These are phyloP conservation scores for Fusarium sp. DNA, from an alignment of 2,329 filamentous ascomycete genomes.

Conservation along the genomic window DNA sequence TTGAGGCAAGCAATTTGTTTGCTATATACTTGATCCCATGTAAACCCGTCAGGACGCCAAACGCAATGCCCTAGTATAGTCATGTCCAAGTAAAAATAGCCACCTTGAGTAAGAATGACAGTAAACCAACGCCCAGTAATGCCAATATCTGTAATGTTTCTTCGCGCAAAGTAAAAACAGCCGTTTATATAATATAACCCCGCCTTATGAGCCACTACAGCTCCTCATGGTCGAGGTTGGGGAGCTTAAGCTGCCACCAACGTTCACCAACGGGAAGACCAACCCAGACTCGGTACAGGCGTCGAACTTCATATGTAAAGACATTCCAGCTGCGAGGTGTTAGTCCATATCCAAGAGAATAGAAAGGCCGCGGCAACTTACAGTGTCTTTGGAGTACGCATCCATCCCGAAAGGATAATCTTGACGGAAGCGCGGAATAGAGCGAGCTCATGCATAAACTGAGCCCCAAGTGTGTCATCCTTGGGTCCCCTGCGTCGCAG, in stretches of 20 bases:
- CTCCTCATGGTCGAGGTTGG: slow-evolving; percentile 59
- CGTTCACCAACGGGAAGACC: slow-evolving; percentile 63
- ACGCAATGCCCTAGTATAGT: slow-evolving; percentile 14
- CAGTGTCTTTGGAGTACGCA: slow-evolving; percentile 73
- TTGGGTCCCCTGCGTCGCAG: slow-evolving; percentile 49
- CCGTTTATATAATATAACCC: slow-evolving; percentile 1
- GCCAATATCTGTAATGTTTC: slow-evolving; percentile 15
- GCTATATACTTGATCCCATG: background rate
- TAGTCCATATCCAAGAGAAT: slow-evolving; percentile 1
- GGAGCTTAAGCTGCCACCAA: slow-evolving; percentile 59
- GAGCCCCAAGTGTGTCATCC: slow-evolving; percentile 59
- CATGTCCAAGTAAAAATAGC: background rate
- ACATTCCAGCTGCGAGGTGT: slow-evolving; percentile 55
- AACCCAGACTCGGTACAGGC: slow-evolving; percentile 63
- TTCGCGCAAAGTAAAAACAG: slow-evolving; percentile 6
- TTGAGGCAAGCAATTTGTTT: slow-evolving; percentile 6
- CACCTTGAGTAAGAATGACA: background rate
- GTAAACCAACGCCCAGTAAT: slow-evolving; percentile 19
- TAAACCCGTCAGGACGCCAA: slow-evolving; percentile 15
- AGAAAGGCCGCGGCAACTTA: slow-evolving; percentile 61
- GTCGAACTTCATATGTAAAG: slow-evolving; percentile 56
- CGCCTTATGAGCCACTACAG: slow-evolving; percentile 49
- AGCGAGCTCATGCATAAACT: slow-evolving; percentile 71
- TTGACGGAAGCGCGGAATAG: slow-evolving; percentile 71
- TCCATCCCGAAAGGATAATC: slow-evolving; percentile 77